Percentiles rank a stretch among this genome's conserved stretches.
These are phyloP conservation scores for Myotisia sp. DNA, from an alignment of 2,329 filamentous ascomycete genomes.

Conservation along the genomic window DNA sequence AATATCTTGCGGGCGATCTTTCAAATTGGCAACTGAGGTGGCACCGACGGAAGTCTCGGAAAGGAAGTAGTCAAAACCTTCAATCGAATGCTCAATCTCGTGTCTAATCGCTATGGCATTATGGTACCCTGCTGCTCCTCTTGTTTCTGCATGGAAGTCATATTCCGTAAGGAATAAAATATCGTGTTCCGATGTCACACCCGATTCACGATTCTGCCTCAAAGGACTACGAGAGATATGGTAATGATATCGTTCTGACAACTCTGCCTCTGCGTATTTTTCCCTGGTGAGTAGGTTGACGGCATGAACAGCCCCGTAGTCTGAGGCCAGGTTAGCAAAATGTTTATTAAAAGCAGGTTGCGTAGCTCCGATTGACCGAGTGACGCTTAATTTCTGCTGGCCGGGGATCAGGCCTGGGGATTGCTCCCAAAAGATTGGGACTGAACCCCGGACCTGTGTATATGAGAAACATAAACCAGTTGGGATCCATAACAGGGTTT, in stretches of 20 bases:
- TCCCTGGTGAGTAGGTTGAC: constrained; percentile 86
- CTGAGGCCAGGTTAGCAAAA: constrained; percentile 70
- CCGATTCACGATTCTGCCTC: constrained; percentile 41
- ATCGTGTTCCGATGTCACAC: constrained; percentile 49
- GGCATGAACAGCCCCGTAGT: constrained; percentile 81
- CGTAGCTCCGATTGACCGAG: constrained; percentile 74
- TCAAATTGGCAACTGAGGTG: constrained; percentile 7
- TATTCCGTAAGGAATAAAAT: constrained; percentile 74
- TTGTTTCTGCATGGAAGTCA: constrained; percentile 92
- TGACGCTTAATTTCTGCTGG: constrained; percentile 88
- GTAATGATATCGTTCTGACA: constrained; percentile 64
- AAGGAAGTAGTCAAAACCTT: constrained; percentile 85
- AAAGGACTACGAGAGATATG: constrained; percentile 63
- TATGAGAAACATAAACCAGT: constrained; percentile 75
- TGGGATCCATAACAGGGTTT: constrained; percentile 80
- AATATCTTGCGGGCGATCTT: constrained; percentile 33
- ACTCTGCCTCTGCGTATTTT: constrained; percentile 72
- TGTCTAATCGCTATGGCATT: constrained; percentile 71
- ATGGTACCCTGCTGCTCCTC: constrained; percentile 73
- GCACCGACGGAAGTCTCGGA: constrained; percentile 48
- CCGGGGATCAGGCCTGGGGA: constrained; percentile 72
- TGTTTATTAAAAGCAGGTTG: constrained; percentile 94
- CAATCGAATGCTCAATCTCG: constrained; percentile 63
- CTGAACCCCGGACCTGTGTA: constrained; percentile 78
- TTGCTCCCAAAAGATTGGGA: constrained; percentile 97